Evolutionary conservation across 805 yeast species (phyloP), one percentile per base, ranked within the genome.

Genomic region (Lipomyces sp.): DNA sequence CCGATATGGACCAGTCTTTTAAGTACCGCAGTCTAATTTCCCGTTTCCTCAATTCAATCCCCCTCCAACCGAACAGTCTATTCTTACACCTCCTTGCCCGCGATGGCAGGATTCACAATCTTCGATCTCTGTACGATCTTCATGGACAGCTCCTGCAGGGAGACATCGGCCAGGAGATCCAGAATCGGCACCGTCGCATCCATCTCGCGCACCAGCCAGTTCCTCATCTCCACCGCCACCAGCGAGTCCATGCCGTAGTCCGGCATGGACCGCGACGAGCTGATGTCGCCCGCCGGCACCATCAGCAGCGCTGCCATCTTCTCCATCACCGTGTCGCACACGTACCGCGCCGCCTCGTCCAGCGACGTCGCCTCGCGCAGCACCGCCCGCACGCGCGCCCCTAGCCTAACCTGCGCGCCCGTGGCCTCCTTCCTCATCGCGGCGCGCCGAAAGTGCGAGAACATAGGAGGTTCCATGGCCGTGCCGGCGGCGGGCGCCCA

Each of bases 201-300:
- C 42, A 37, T 37, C 10, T 37, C 42, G 42, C 42, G 42, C 42
- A 37, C 42, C 42, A 37, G 42, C 42, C 42, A 37, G 42, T 37
- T 37, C 42, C 42, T 2, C 42, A 37, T 37, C 42, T 37, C 42
- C 42, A 37, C 42, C 8, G 42, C 42, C 42, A 37, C 42, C 42
- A 37, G 42, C 42, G 42, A 37, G 42, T 37, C 42, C 42, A 37
- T 37, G 42, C 42, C 42, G 42, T 37, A 37, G 42, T 37, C 42
- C 42, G 42, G 3, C 42, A 37, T 37, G 42, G 42, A 37, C 42
- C 42, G 42, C 42, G 42, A 37, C 42, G 42, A 10, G 42, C 42
- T 37, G 42, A 37, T 37, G 42, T 37, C 42, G 42, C 42, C 42
- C 42, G 42, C 42, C 42, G 42, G 42, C 42, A 37, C 42, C 42